phyloP scores from a whole-genome alignment of 306 rosid species.

The Corylus americana region DNA sequence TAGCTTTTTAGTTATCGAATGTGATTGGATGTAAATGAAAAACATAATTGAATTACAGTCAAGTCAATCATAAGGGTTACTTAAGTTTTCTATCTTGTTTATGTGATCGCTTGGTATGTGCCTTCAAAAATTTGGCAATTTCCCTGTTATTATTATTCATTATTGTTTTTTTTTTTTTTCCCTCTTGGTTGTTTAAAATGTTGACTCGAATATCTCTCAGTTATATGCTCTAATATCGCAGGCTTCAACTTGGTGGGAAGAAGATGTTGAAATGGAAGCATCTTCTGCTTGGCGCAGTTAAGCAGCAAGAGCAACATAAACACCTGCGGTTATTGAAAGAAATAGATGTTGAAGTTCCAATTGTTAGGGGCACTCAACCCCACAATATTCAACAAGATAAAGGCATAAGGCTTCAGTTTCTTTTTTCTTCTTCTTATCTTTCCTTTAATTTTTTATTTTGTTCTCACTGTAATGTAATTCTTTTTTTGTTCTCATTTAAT shows the following conservation, averaged over 20 bases:
- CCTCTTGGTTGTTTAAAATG: not conserved
- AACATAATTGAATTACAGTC: not conserved
- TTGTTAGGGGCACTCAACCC: not conserved
- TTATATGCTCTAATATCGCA: constrained; percentile 37
- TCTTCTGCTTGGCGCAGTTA: constrained; percentile 91
- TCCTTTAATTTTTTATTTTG: not conserved
- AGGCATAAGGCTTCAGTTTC: not conserved
- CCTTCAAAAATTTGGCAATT: no score
- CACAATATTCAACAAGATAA: not conserved
- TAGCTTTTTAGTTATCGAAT: not conserved
- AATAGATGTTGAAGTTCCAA: constrained; percentile 4
- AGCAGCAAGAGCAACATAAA: constrained; percentile 11
- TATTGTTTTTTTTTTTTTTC: no score
- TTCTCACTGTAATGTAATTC: not conserved
- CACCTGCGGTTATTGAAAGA: constrained; percentile 10
- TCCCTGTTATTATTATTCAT: no score
- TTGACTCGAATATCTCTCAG: constrained; percentile 20
- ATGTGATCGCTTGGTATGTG: not conserved
- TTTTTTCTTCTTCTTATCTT: not conserved
- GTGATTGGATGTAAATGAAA: not conserved
- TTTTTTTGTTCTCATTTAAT: not conserved
- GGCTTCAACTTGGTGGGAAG: constrained; percentile 98
- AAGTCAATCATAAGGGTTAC: not conserved
- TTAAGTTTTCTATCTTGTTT: constrained; percentile 7
- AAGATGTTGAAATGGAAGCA: constrained; percentile 69